phyloP scores from a whole-genome alignment of 2,329 filamentous ascomycete species.

The Aspergillus fructus region DNA sequence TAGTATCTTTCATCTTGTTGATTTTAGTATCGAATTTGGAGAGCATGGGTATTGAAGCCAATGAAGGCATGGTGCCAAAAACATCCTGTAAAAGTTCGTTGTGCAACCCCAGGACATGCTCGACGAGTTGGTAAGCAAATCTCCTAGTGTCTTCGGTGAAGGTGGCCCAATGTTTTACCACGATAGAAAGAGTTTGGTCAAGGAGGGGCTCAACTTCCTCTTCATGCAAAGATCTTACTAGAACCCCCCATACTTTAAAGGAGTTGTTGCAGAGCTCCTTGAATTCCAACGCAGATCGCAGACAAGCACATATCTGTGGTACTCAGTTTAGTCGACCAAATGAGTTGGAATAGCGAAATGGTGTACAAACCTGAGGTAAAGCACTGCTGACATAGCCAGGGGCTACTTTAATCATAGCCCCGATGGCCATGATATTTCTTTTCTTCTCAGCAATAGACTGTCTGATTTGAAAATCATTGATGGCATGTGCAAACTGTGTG shows the following conservation, averaged over 20 bases:
- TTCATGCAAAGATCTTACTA: slow-evolving; percentile 72
- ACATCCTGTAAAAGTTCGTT: slow-evolving; percentile 61
- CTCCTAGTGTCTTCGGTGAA: slow-evolving; percentile 63
- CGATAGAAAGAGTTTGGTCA: slow-evolving; percentile 85
- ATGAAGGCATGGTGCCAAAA: slow-evolving; percentile 74
- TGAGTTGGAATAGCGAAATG: background rate
- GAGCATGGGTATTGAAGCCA: slow-evolving; percentile 69
- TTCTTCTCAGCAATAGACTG: slow-evolving; percentile 67
- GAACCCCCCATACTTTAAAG: slow-evolving; percentile 78
- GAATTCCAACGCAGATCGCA: slow-evolving; percentile 78
- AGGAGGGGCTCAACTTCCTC: slow-evolving; percentile 78
- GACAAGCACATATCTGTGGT: slow-evolving; percentile 78
- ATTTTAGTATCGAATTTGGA: slow-evolving; percentile 67
- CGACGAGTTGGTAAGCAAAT: slow-evolving; percentile 63
- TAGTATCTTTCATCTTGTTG: slow-evolving; percentile 61
- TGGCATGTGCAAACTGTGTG: slow-evolving; percentile 72
- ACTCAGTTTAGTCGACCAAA: slow-evolving; percentile 10
- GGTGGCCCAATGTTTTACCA: slow-evolving; percentile 73
- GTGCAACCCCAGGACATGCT: slow-evolving; percentile 64
- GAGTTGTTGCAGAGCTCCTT: slow-evolving; percentile 73
- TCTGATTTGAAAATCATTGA: slow-evolving; percentile 66
- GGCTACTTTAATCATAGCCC: slow-evolving; percentile 80
- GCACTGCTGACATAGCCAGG: slow-evolving; percentile 72
- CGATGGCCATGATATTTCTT: slow-evolving; percentile 76
- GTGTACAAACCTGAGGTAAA: slow-evolving; percentile 71